Base-by-base conservation (phyloP, 2,329 filamentous ascomycete species). In the Penicillium sp. region DNA sequence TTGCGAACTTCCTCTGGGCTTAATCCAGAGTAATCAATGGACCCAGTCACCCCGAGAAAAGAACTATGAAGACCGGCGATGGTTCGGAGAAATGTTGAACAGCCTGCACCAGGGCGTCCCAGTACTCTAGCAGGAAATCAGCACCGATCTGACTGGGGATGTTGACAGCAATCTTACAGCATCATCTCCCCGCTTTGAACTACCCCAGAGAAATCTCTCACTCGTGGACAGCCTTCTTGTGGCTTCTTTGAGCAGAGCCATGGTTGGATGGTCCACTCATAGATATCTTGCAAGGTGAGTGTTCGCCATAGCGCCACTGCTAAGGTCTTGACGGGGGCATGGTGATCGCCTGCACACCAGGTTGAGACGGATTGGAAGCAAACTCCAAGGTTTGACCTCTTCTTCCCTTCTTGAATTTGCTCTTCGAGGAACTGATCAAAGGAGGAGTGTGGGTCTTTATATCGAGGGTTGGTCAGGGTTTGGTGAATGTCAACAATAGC, bases 321-420 rank as follows among this genome's bases (percentile, higher is more conserved):
- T 0, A 88, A 61, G 0, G 82, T 85, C 47, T 77, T 76, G 13
- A 84, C 80, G 47, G 80, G 78, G 0, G 74, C 72, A 2, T 80
- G 69, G 1, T 75, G 78, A 23, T 73, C 75, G 4, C 76, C 79
- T 7, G 77, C 66, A 9, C 83, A 84, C 61, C 82, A 80, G 12
- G 86, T 83, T 0, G 77, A 84, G 30, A 88, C 68, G 43, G 82
- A 72, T 60, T 80, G 82, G 66, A 81, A 88, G 4, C 85, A 69
- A 1, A 88, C 80, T 2, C 84, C 84, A 3, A 88, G 76, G 52
- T 80, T 82, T 60, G 86, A 85, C 6, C 76, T 72, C 0, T 81
- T 82, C 30, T 67, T 68, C 5, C 75, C 79, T 3, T 59, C 55
- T 35, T 85, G 81, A 50, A 82, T 77, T 2, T 83, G 82, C 49